phyloP scores from a whole-genome alignment of 495 filamentous ascomycete genomes.

The Daldinia caldariorum region DNA sequence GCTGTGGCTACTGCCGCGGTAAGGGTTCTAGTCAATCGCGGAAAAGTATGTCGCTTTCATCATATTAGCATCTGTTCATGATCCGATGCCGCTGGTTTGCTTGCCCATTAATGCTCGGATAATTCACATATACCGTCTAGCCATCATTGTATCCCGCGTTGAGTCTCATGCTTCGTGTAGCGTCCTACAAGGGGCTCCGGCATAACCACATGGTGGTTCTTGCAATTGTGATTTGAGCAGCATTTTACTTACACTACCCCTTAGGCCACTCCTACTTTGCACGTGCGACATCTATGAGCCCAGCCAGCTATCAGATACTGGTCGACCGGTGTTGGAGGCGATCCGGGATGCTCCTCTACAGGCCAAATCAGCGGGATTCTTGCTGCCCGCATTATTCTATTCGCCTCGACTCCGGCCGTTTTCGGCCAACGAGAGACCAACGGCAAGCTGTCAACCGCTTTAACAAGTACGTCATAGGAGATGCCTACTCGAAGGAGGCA shows the following conservation, averaged over 20 bases:
- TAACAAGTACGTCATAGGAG: slow-evolving; percentile 85
- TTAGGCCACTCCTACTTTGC: slow-evolving; percentile 88
- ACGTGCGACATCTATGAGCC: slow-evolving; percentile 70
- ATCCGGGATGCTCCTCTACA: slow-evolving; percentile 86
- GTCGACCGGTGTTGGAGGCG: slow-evolving; percentile 92
- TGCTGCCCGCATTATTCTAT: slow-evolving; percentile 98
- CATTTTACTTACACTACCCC: slow-evolving; percentile 43
- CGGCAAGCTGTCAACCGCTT: slow-evolving; percentile 89
- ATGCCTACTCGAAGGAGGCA: slow-evolving; percentile 76
- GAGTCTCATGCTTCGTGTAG: slow-evolving; percentile 31
- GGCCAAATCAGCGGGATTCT: slow-evolving; percentile 80
- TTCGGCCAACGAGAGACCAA: slow-evolving; percentile 80
- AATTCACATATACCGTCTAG: slow-evolving; percentile 29
- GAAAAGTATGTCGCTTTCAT: slow-evolving; percentile 49
- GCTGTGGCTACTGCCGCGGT: slow-evolving; percentile 63
- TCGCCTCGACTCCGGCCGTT: slow-evolving; percentile 76
- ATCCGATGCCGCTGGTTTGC: slow-evolving; percentile 34
- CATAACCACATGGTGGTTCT: slow-evolving; percentile 41
- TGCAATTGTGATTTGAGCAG: slow-evolving; percentile 44
- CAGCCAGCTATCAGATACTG: slow-evolving; percentile 80
- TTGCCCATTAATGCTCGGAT: slow-evolving; percentile 17
- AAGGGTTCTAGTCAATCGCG: slow-evolving; percentile 50
- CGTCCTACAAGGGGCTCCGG: slow-evolving; percentile 30
- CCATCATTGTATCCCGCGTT: slow-evolving; percentile 21
- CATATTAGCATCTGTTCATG: slow-evolving; percentile 23